Conservation (phyloP, 2,329 filamentous ascomycete species). For the Clarireedia monteithiana region DNA sequence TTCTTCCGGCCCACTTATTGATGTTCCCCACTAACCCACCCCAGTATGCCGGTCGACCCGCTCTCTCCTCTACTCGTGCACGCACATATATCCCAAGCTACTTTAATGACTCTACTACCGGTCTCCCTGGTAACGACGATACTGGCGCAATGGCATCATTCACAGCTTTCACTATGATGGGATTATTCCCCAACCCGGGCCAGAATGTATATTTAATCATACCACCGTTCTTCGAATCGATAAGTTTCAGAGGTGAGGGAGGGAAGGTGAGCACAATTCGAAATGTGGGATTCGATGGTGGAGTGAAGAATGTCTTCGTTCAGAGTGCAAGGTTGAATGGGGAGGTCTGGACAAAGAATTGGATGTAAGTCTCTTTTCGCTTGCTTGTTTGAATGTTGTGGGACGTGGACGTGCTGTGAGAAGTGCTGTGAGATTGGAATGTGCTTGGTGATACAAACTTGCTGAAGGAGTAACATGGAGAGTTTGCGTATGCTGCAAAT, state of each 20-base stretch:
- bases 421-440: background rate
- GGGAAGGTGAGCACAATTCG: conserved; percentile 51
- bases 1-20: background rate
- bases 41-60: conserved; percentile 48
- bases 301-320: conserved; percentile 51
- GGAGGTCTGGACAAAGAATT: conserved; percentile 51
- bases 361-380: conserved; percentile 36
- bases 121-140: conserved; percentile 64
- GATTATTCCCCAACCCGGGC: conserved; percentile 57
- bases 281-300: conserved; percentile 53
- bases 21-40: background rate
- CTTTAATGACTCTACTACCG: conserved; percentile 50
- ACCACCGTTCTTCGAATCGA: conserved; percentile 55
- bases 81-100: conserved; percentile 57
- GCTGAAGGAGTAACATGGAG: no score
- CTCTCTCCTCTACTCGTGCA: conserved; percentile 40
- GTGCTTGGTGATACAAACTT: background rate
- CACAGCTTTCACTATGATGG: conserved; percentile 21
- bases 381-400: background rate
- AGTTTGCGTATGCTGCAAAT: background rate
- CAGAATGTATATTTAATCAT: conserved; percentile 64
- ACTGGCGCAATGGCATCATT: conserved; percentile 49
- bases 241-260: conserved; percentile 50
- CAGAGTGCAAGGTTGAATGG: conserved; percentile 57
- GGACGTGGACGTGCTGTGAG: background rate